Base-by-base conservation (phyloP, 768 basidiomycete species). In the Mrakia hoshinonis region DNA sequence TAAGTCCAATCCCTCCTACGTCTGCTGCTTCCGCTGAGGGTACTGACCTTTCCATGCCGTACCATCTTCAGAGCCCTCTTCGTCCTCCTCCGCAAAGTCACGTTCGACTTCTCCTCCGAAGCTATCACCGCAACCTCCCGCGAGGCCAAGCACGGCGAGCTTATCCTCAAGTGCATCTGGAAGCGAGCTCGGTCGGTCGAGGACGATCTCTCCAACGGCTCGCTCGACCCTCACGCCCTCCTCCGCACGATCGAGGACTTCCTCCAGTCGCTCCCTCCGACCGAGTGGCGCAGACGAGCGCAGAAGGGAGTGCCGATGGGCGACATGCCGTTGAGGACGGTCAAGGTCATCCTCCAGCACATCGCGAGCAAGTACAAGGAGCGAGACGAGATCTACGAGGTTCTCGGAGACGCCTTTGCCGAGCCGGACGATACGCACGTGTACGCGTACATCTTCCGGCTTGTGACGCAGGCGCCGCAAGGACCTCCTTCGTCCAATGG, bases 301-400 rank as follows among this genome's bases (percentile, higher is more conserved):
- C 88, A 88, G 0, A 92, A 91, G 77, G 89, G 89, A 74, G 86
- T 98, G 1, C 94, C 96, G 3, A 89, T 94, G 77, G 94, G 93
- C 31, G 96, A 99, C 77, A 94, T 98, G 94, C 96, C 96, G 2
- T 80, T 99, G 70, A 84, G 96, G 73, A 98, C 96, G 2, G 91
- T 98, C 79, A 99, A 99, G 83, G 94, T 96, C 51, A 91, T 99
- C 75, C 90, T 99, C 46, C 96, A 98, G 80, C 92, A 95, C 78
- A 86, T 97, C 69, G 91, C 97, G 75, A 90, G 88, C 46, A 88
- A 91, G 75, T 88, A 90, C 76, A 90, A 46, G 18, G 67, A 61
- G 88, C 31, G 91, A 91, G 72, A 88, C 89, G 67, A 87, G 7
- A 61, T 94, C 0, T 97, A 97, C 75, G 93, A 97, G 77, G 81